Conservation (phyloP, 2,329 filamentous ascomycete genomes). For the Neonectria faginata region DNA sequence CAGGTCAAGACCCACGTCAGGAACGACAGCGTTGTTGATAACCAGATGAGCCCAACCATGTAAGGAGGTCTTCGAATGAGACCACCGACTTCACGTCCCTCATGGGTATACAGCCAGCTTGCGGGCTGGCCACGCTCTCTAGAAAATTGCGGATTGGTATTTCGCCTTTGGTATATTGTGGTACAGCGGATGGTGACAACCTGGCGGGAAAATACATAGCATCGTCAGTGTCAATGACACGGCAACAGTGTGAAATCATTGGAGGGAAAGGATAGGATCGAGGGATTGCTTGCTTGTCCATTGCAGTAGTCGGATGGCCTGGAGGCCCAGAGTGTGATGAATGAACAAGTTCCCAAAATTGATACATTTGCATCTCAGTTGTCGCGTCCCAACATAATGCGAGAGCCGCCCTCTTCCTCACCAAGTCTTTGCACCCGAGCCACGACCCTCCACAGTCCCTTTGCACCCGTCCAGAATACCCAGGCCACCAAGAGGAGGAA, state of each 20-base stretch:
- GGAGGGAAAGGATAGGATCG: conserved; percentile 7
- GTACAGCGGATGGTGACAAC: conserved; percentile 20
- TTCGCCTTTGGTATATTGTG: conserved; percentile 8
- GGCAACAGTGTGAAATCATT: conserved; percentile 6
- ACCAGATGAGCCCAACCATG: conserved; percentile 28
- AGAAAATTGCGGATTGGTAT: conserved; percentile 4
- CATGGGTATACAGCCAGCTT: neutral
- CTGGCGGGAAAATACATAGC: conserved; percentile 26
- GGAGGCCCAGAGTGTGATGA: conserved; percentile 10
- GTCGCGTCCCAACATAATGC: conserved; percentile 13
- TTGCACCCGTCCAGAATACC: conserved; percentile 31
- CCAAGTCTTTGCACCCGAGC: conserved; percentile 17
- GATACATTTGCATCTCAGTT: conserved; percentile 24
- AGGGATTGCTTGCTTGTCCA: conserved; percentile 18
- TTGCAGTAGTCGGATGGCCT: conserved; percentile 22
- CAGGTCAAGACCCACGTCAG: conserved; percentile 28
- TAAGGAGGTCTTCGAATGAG: neutral
- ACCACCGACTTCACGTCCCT: neutral
- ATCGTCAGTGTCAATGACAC: conserved; percentile 32
- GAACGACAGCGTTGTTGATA: conserved; percentile 41
- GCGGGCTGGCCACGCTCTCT: neutral
- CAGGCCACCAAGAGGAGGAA: conserved; percentile 29
- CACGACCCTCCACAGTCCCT: conserved; percentile 30
- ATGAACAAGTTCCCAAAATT: conserved; percentile 25
- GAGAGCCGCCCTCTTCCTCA: conserved; percentile 27